Evolutionary conservation across 2,329 filamentous ascomycete genomes (phyloP).

Genomic region (Pochonia chlamydosporia): DNA sequence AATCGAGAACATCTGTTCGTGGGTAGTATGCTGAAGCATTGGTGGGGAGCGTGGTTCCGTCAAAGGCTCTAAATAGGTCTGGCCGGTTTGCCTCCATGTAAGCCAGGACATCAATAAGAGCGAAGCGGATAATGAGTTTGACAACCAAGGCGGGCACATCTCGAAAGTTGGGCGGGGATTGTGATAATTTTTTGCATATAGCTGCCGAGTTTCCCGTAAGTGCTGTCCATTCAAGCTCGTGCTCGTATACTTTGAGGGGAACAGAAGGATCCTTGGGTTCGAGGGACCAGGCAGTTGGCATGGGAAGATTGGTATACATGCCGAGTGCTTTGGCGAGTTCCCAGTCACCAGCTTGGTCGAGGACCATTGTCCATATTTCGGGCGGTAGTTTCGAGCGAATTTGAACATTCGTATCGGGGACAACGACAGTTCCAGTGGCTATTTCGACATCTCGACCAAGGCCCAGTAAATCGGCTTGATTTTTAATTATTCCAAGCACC

Average conservation of each 20-base stretch:
- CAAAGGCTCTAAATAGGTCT: constrained; percentile 80
- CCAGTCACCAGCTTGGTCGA: constrained; percentile 84
- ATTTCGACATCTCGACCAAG: constrained; percentile 66
- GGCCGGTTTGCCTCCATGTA: constrained; percentile 57
- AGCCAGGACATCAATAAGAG: constrained; percentile 69
- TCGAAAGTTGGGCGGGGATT: constrained; percentile 63
- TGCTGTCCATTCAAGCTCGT: constrained; percentile 79
- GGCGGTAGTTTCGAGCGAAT: constrained; percentile 57
- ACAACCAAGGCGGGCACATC: constrained; percentile 75
- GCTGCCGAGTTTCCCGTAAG: constrained; percentile 64
- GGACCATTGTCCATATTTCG: constrained; percentile 84
- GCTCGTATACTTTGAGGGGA: constrained; percentile 64
- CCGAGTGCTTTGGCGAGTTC: constrained; percentile 77
- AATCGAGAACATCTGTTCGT: constrained; percentile 77
- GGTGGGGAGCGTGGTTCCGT: constrained; percentile 77
- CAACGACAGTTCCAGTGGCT: constrained; percentile 32
- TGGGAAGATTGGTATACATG: constrained; percentile 70
- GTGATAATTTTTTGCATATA: constrained; percentile 68
- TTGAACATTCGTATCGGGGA: constrained; percentile 26
- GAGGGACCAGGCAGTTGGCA: constrained; percentile 63
- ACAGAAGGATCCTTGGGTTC: constrained; percentile 56
- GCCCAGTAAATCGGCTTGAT: constrained; percentile 69
- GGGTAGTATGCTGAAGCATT: constrained; percentile 86
- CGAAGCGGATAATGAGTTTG: constrained; percentile 88
- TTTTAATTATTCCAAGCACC: constrained; percentile 67